Base-by-base conservation (phyloP, 1,284 basidiomycete species). In the Ceratobasidium sp. region DNA sequence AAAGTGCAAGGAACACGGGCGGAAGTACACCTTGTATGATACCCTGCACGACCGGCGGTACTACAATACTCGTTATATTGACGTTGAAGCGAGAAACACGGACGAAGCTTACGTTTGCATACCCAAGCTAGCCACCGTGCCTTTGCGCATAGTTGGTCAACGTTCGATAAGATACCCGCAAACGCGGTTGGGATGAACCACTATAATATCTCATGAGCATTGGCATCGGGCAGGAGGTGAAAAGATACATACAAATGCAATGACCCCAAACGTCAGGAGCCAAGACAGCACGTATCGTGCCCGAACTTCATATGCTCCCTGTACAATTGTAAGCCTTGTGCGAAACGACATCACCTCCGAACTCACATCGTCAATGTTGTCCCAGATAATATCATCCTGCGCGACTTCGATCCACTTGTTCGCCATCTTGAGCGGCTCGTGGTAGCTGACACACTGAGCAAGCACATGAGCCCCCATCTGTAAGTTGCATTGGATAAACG, bases 381-480 rank as follows among this genome's bases (percentile, higher is more conserved):
- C 85, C 96, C 97, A 99, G 78, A 98, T 91, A 57, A 99, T 90
- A 83, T 98, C 97, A 61, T 90, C 88, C 0, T 95, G 94, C 0
- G 91, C 88, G 59, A 97, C 90, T 79, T 94, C 93, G 22, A 91
- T 86, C 80, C 89, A 91, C 79, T 89, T 90, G 67, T 85, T 83
- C n/a, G 85, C 82, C 90, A 95, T 94, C 34, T 90, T 87, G 79
- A 94, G 95, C 46, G 94, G 94, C 77, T 91, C 89, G 80, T 95
- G 91, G 81, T 96, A 93, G 1, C 90, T 85, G 37, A 96, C 84
- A 6, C 88, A 86, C 82, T 94, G 90, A 22, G 88, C 88, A 0
- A 94, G 95, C 82, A 97, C 87, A 83, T 97, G 95, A n/a, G 95
- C 95, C 0, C 94, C 94, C 79, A 98, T 93, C 85, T 99, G 97